Percentiles rank a stretch among this genome's conserved stretches.
These are phyloP conservation scores for Clohesyomyces aquaticus DNA, from an alignment of 495 filamentous ascomycete genomes.

Conservation along the genomic window DNA sequence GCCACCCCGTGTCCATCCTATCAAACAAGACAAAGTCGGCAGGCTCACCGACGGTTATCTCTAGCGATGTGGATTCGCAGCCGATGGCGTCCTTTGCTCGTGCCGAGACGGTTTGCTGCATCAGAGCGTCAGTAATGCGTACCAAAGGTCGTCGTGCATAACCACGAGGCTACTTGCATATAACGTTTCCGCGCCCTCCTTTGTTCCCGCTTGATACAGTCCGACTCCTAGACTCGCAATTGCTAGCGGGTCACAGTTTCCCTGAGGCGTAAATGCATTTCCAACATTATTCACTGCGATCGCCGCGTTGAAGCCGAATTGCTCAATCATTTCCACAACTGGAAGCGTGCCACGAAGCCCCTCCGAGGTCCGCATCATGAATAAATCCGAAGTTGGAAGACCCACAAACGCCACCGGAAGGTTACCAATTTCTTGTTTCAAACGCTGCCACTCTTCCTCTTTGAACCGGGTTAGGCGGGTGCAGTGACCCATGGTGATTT, in stretches of 20 bases:
- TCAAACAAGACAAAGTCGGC: slow-evolving; percentile 46
- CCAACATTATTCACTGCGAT: slow-evolving; percentile 78
- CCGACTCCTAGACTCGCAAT: slow-evolving; percentile 68
- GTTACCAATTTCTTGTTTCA: slow-evolving; percentile 53
- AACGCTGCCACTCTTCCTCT: slow-evolving; percentile 53
- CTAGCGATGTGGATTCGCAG: slow-evolving; percentile 27
- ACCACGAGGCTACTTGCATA: slow-evolving; percentile 52
- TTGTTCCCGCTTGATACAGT: slow-evolving; percentile 68
- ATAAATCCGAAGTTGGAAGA: slow-evolving; percentile 73
- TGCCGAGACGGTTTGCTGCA: slow-evolving; percentile 57
- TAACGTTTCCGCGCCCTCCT: slow-evolving; percentile 60
- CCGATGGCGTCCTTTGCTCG: slow-evolving; percentile 59
- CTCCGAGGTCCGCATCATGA: slow-evolving; percentile 63
- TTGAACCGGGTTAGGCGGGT: slow-evolving; percentile 65
- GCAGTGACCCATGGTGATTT: slow-evolving; percentile 70
- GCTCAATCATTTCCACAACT: slow-evolving; percentile 64
- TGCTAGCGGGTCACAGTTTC: slow-evolving; percentile 68
- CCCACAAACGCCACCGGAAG: slow-evolving; percentile 72
- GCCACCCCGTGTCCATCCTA: slow-evolving; percentile 38
- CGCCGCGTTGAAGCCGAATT: slow-evolving; percentile 61
- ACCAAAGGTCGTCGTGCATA: not conserved
- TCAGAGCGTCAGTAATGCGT: slow-evolving; percentile 12
- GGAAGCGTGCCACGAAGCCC: slow-evolving; percentile 60
- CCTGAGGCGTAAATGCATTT: slow-evolving; percentile 77
- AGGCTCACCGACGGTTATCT: slow-evolving; percentile 36